phyloP scores from a whole-genome alignment of 495 filamentous ascomycete species.

The Penicillium chermesinum region DNA sequence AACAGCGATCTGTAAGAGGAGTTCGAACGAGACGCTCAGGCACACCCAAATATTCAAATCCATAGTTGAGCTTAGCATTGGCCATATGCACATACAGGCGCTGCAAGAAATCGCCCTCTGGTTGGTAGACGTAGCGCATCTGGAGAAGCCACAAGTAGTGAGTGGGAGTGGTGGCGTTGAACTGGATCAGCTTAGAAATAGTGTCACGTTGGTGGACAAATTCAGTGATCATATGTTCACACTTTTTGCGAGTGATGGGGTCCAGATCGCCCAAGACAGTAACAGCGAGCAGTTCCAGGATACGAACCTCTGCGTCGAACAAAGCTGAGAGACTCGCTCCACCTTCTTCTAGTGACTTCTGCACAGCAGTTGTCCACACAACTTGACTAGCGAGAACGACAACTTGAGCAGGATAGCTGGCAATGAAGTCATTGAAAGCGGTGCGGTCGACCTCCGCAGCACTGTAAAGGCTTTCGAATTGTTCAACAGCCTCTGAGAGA shows the following conservation, averaged over 20 bases:
- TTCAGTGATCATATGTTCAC: slow-evolving; percentile 97
- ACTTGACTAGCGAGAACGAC: slow-evolving; percentile 93
- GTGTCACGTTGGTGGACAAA: slow-evolving; percentile 95
- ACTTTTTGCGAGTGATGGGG: slow-evolving; percentile 83
- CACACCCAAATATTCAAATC: slow-evolving; percentile 96
- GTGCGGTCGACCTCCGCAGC: slow-evolving; percentile 58
- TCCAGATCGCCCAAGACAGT: slow-evolving; percentile 91
- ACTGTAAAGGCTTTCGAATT: slow-evolving; percentile 63
- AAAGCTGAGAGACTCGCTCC: slow-evolving; percentile 61
- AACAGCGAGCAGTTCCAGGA: slow-evolving; percentile 76
- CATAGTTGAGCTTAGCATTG: slow-evolving; percentile 90
- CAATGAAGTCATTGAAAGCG: slow-evolving; percentile 70
- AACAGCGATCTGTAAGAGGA: slow-evolving; percentile 94
- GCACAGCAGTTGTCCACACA: slow-evolving; percentile 84
- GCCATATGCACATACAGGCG: slow-evolving; percentile 93
- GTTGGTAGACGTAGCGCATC: slow-evolving; percentile 90
- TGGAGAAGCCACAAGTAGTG: slow-evolving; percentile 95
- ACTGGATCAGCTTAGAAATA: slow-evolving; percentile 73
- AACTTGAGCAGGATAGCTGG: slow-evolving; percentile 83
- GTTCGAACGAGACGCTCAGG: slow-evolving; percentile 93
- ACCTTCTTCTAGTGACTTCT: slow-evolving; percentile 64
- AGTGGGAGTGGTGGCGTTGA: slow-evolving; percentile 67
- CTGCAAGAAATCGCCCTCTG: slow-evolving; percentile 74
- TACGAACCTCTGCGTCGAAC: slow-evolving; percentile 68
- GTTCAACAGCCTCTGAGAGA: slow-evolving; percentile 76